Evolutionary conservation across 768 basidiomycete species (phyloP), one percentile per base, ranked within the genome.

Genomic region (Cubamyces sp.): DNA sequence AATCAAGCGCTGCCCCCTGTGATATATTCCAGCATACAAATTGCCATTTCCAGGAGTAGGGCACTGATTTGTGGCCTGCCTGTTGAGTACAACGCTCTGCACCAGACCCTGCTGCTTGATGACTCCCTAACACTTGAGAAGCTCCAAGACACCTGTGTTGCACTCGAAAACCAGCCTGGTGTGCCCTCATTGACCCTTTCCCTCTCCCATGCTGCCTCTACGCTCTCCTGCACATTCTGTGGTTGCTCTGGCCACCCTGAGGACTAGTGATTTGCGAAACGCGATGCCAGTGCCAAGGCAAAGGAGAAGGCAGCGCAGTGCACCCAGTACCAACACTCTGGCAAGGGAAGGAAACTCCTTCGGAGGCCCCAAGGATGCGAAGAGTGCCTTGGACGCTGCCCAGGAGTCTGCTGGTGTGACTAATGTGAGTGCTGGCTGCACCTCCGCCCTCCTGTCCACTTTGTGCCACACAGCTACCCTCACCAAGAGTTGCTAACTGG

Each of bases 81-180:
- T 15, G 18, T 39, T 3, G 41, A 57, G 39, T 39, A 34, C 28
- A 48, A 39, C 19, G n/a, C 56, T 25, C 47, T 37, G n/a, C 45
- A 37, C 46, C 56, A 57, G 47, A 57, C 56, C 26, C 56, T 49
- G n/a, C 45, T 57, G 18, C 56, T 57, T 28, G 56, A 57, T 47
- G 45, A 60, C 41, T 41, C 58, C 50, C 58, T 60, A 23, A 60
- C 58, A 26, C 58, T 60, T 15, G 49, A 51, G 25, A 60, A 53
- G 58, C 58, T 60, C 23, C 58, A 60, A 42, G 58, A 60, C 40
- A 60, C 58, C 34, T 60, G 43, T 18, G 58, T 60, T 42, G 51
- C 50, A 14, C 58, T 60, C n/a, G 41, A 60, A n/a, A 60, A 60
- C 41, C 58, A 60, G 58, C 58, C 57, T 18, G 57, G 37, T 30